These are phyloP conservation scores for Leccinum imitatum DNA, from an alignment of 768 basidiomycete species.

Conservation along the genomic window DNA sequence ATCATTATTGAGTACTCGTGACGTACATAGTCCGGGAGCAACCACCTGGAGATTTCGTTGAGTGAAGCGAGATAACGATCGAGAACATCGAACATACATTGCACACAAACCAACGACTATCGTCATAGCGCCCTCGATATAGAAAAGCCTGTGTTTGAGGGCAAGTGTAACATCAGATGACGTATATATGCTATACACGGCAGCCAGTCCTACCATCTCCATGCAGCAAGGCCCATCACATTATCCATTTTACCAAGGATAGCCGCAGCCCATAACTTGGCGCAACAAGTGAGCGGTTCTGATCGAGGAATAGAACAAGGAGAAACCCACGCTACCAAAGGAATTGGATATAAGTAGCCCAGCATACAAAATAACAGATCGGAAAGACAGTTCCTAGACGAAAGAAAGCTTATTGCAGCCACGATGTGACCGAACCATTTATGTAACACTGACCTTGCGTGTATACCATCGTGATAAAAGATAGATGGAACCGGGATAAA, in stretches of 20 bases:
- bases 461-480: slow-evolving; percentile 6
- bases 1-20: neutral
- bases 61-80: neutral
- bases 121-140: neutral
- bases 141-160: neutral
- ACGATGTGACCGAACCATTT: neutral
- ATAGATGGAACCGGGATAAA: slow-evolving; percentile 2
- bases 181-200: neutral
- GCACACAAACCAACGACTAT: neutral
- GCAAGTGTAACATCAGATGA: neutral
- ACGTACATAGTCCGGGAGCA: slow-evolving; percentile 62
- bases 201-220: slow-evolving; percentile 2
- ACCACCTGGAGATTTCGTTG: slow-evolving; percentile 40
- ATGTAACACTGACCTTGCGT: neutral
- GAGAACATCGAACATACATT: neutral
- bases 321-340: neutral
- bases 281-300: neutral
- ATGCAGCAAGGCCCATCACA: neutral
- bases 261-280: neutral
- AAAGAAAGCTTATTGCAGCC: neutral
- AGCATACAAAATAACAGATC: neutral
- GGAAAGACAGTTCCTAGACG: neutral
- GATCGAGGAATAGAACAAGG: neutral
- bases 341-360: neutral
- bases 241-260: neutral